Conservation (phyloP, 257 asterid species). For the Solanum appendiculatum region DNA sequence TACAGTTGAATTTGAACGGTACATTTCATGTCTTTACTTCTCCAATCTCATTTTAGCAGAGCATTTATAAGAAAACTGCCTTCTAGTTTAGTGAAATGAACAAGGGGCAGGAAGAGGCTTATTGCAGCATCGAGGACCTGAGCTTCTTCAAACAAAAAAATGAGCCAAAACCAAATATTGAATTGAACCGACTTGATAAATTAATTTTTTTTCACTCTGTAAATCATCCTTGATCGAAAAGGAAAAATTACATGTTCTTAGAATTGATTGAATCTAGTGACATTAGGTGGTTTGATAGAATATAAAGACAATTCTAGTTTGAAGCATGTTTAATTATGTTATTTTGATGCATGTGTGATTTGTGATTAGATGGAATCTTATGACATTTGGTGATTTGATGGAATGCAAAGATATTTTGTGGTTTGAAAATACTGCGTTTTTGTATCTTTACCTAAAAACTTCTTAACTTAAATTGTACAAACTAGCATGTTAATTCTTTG, state of each 20-base stretch:
- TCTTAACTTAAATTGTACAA: background rate
- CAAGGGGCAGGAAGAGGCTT: background rate
- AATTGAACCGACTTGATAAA: background rate
- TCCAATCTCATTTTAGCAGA: background rate
- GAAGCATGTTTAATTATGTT: background rate
- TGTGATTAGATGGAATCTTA: background rate
- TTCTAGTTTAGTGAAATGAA: background rate
- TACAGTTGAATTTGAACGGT: background rate
- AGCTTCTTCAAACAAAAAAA: background rate
- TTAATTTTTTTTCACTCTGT: background rate
- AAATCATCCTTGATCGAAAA: background rate
- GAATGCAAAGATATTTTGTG: background rate
- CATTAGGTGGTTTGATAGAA: background rate
- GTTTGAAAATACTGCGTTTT: background rate
- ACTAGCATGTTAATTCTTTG: background rate
- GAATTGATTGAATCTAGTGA: background rate
- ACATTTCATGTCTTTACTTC: background rate
- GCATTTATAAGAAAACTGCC: background rate
- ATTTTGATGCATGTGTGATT: background rate
- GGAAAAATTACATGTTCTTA: background rate
- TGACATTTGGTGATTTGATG: background rate
- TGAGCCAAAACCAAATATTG: background rate
- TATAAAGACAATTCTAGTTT: background rate
- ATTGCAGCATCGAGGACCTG: background rate
- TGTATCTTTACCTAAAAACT: background rate